Conservation (phyloP, 495 filamentous ascomycete species). For the Penicillium cataractarum region DNA sequence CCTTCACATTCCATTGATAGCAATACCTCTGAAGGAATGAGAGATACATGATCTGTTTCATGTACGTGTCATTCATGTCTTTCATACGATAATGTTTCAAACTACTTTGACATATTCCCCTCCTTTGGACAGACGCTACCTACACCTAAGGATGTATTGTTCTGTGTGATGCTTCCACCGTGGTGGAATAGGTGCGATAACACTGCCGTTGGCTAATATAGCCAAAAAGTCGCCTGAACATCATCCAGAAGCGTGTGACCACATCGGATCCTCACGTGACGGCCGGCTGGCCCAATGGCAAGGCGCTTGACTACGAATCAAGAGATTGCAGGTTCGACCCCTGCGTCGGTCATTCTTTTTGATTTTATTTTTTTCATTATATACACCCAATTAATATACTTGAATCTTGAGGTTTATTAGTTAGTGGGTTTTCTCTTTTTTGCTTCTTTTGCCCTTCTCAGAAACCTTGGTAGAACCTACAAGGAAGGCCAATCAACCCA, state of each 20-base stretch:
- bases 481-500: no score
- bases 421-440: no score
- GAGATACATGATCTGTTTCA: no score
- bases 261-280: background rate
- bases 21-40: background rate
- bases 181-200: no score
- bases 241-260: background rate
- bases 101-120: background rate
- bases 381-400: no score
- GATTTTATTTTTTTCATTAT: background rate
- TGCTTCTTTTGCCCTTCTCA: no score
- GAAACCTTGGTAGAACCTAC: no score
- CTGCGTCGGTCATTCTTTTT: conserved; percentile 47
- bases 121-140: background rate
- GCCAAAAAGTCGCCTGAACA: background rate
- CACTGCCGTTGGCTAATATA: no score
- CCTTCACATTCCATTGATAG: background rate
- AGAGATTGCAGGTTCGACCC: conserved; percentile 59
- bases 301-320: conserved; percentile 76
- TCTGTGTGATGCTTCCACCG: no score
- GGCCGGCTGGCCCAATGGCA: conserved; percentile 67
- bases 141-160: no score
- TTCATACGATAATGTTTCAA: background rate
- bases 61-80: no score
- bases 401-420: no score